These are phyloP conservation scores for Parsonsia alboflavescens DNA, from an alignment of 257 asterid genomes.

Conservation along the genomic window DNA sequence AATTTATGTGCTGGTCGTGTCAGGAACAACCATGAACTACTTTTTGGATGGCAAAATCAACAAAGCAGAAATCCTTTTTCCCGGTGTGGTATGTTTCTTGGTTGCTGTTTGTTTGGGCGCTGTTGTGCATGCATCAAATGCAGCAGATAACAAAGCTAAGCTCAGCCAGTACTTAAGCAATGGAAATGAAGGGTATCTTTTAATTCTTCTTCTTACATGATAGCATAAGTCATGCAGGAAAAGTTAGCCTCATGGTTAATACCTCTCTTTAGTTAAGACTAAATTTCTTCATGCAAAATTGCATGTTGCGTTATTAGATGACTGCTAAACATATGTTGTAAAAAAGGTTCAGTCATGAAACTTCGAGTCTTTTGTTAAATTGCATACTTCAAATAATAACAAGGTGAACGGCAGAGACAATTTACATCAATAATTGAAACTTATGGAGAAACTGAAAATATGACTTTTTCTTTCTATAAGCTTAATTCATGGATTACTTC, in stretches of 20 bases:
- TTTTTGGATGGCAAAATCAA: conserved; percentile 82
- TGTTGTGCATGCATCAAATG: conserved; percentile 76
- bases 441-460: neutral
- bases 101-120: conserved; percentile 89
- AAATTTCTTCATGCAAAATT: neutral
- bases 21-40: conserved; percentile 89
- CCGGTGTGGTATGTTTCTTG: conserved; percentile 90
- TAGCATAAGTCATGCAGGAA: neutral
- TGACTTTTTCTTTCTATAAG: neutral
- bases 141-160: conserved; percentile 65
- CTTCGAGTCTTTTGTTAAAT: neutral
- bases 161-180: conserved; percentile 35
- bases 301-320: neutral
- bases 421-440: neutral
- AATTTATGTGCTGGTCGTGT: conserved; percentile 7
- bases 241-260: neutral
- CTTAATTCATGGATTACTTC: neutral
- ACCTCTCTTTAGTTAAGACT: neutral
- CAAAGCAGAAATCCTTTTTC: conserved; percentile 85
- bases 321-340: neutral
- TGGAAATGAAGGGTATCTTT: conserved; percentile 34
- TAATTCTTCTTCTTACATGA: conserved; percentile 6
- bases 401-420: neutral
- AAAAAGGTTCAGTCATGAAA: neutral
- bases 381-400: neutral